Conservation (phyloP, 202 grass and related monocot genomes). For the Setaria italica region DNA sequence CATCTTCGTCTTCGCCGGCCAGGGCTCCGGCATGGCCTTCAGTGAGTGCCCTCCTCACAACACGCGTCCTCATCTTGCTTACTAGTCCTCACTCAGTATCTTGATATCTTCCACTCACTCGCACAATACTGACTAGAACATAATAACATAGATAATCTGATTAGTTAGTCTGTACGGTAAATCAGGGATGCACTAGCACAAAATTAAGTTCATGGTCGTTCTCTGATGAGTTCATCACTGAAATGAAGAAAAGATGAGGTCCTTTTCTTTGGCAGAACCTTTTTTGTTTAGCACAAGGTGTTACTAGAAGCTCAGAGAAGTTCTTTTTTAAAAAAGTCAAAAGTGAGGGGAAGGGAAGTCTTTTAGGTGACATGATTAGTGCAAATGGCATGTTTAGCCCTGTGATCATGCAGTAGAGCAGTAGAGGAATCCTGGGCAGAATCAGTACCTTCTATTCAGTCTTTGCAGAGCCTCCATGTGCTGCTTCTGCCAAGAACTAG, state of each 20-base stretch:
- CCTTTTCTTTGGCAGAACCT: not conserved
- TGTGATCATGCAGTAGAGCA: not conserved
- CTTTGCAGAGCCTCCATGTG: constrained; percentile 16
- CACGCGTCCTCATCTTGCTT: not conserved
- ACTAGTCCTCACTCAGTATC: too few species aligned
- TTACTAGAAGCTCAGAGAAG: constrained; percentile 18
- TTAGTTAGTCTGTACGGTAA: not conserved
- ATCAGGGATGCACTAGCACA: not conserved
- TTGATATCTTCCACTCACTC: not conserved
- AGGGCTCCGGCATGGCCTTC: constrained; percentile 93
- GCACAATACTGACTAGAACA: not conserved
- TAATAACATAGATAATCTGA: not conserved
- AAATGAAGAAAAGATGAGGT: not conserved
- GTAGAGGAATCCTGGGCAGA: not conserved
- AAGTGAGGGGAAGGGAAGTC: not conserved
- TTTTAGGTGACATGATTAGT: constrained; percentile 25
- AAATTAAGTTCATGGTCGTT: not conserved
- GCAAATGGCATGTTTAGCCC: constrained; percentile 19
- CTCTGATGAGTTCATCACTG: not conserved
- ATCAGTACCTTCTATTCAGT: constrained; percentile 19
- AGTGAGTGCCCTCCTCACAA: constrained; percentile 46
- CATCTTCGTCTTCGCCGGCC: constrained; percentile 98
- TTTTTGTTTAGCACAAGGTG: not conserved
- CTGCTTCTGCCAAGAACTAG: constrained; percentile 31
- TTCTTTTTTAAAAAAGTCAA: not conserved